These are phyloP conservation scores for Sporisorium exsertum DNA, from an alignment of 1,284 basidiomycete species.

Conservation along the genomic window DNA sequence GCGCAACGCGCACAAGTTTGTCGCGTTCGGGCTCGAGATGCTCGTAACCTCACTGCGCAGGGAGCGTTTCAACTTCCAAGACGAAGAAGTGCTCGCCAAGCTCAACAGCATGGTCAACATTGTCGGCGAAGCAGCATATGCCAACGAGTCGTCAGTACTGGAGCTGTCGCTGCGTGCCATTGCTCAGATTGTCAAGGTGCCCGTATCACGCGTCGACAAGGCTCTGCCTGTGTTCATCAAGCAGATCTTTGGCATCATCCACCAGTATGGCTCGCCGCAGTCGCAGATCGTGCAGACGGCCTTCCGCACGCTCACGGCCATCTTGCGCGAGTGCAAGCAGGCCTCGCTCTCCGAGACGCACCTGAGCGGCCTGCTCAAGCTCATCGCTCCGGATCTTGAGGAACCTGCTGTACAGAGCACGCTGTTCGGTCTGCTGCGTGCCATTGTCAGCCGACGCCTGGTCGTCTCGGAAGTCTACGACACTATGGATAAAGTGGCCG, in stretches of 20 bases:
- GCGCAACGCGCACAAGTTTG: conserved; percentile 80
- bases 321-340: conserved; percentile 76
- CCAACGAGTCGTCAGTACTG: conserved; percentile 83
- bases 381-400: conserved; percentile 91
- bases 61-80: conserved; percentile 85
- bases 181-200: conserved; percentile 85
- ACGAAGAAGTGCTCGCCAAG: conserved; percentile 79
- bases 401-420: conserved; percentile 85
- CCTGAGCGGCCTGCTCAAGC: conserved; percentile 84
- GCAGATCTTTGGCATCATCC: conserved; percentile 87
- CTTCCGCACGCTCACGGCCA: conserved; percentile 84
- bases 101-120: conserved; percentile 87
- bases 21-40: conserved; percentile 90
- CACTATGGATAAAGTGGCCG: conserved; percentile 93
- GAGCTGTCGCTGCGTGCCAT: conserved; percentile 83
- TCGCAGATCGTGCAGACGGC: conserved; percentile 90
- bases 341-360: conserved; percentile 90
- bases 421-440: conserved; percentile 90
- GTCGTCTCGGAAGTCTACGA: conserved; percentile 98
- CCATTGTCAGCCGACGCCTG: conserved; percentile 89
- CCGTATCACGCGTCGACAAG: conserved; percentile 80
- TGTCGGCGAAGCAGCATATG: conserved; percentile 93
- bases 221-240: conserved; percentile 85
- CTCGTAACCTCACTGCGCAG: conserved; percentile 88
- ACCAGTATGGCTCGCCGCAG: conserved; percentile 82